A percentile compares a stretch with the other conserved stretches of the same genome.
Evolutionary conservation across 495 filamentous ascomycete species (phyloP).

Genomic region (Talaromyces liani): DNA sequence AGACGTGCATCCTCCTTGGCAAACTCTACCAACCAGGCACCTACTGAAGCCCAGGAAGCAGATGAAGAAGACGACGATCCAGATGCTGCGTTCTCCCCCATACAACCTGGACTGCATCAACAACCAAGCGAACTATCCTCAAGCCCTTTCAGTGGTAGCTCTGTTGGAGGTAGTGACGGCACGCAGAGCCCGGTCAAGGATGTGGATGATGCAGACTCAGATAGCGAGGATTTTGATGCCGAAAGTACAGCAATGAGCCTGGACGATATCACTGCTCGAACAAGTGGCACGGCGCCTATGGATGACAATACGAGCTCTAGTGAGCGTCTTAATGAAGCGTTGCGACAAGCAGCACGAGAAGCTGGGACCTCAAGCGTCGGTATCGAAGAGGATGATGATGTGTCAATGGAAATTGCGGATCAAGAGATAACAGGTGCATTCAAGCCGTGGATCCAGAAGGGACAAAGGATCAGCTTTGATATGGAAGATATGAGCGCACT

Average conservation of each 20-base stretch:
- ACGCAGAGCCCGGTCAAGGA: slow-evolving; percentile 41
- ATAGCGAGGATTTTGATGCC: slow-evolving; percentile 52
- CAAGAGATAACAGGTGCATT: slow-evolving; percentile 74
- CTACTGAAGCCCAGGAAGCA: slow-evolving; percentile 45
- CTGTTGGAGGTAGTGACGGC: slow-evolving; percentile 51
- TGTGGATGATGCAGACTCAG: slow-evolving; percentile 45
- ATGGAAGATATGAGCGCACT: slow-evolving; percentile 41
- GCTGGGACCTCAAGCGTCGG: slow-evolving; percentile 61
- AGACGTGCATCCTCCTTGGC: slow-evolving; percentile 59
- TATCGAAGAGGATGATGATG: slow-evolving; percentile 51
- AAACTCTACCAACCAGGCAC: slow-evolving; percentile 34
- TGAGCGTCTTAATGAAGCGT: slow-evolving; percentile 62
- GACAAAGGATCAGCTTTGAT: slow-evolving; percentile 36
- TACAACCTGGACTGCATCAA: slow-evolving; percentile 54
- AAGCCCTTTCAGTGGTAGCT: slow-evolving; percentile 68
- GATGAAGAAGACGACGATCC: slow-evolving; percentile 60
- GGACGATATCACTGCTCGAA: slow-evolving; percentile 62
- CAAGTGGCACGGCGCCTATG: slow-evolving; percentile 48
- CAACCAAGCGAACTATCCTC: slow-evolving; percentile 62
- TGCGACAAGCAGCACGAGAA: slow-evolving; percentile 66
- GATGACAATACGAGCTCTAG: slow-evolving; percentile 51
- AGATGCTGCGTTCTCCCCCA: slow-evolving; percentile 55
- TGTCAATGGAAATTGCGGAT: slow-evolving; percentile 67
- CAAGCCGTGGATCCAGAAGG: slow-evolving; percentile 57
- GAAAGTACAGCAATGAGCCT: slow-evolving; percentile 72